Evolutionary conservation across 306 rosid genomes (phyloP).

Genomic region (Ormosia semicastrata): DNA sequence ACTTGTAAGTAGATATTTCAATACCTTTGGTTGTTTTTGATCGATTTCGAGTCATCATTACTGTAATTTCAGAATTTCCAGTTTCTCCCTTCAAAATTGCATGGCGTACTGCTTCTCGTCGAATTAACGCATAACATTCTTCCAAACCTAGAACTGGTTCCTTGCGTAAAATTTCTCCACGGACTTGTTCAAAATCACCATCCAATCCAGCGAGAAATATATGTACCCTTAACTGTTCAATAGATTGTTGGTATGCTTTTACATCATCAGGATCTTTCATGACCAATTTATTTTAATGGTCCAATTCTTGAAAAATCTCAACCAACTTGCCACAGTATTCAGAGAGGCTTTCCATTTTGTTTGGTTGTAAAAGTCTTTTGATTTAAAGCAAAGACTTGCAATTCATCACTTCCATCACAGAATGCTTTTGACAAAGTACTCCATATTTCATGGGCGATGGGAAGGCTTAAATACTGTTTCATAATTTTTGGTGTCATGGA

Average conservation of each 20-base stretch:
- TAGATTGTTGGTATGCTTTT: neutral
- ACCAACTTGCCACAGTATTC: neutral
- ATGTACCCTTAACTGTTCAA: neutral
- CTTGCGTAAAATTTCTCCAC: too few species aligned
- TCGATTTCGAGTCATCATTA: neutral
- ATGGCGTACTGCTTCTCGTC: neutral
- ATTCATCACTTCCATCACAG: slow-evolving; percentile 23
- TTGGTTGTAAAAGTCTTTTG: neutral
- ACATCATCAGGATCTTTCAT: slow-evolving; percentile 10
- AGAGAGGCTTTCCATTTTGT: neutral
- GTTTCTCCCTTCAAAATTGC: neutral
- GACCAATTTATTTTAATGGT: neutral
- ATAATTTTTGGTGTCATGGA: slow-evolving; percentile 11
- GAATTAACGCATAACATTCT: neutral
- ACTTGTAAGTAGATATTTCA: neutral
- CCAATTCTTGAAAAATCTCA: slow-evolving; percentile 1
- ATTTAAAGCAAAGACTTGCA: neutral
- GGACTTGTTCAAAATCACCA: neutral
- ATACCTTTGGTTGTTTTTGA: neutral
- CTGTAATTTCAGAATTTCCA: neutral
- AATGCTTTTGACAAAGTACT: neutral
- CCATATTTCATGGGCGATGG: slow-evolving; percentile 6
- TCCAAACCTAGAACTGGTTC: neutral
- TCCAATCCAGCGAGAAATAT: neutral
- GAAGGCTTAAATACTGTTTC: neutral